Conservation (phyloP, 139 green algal genomes). For the Chlorella sorokiniana region DNA sequence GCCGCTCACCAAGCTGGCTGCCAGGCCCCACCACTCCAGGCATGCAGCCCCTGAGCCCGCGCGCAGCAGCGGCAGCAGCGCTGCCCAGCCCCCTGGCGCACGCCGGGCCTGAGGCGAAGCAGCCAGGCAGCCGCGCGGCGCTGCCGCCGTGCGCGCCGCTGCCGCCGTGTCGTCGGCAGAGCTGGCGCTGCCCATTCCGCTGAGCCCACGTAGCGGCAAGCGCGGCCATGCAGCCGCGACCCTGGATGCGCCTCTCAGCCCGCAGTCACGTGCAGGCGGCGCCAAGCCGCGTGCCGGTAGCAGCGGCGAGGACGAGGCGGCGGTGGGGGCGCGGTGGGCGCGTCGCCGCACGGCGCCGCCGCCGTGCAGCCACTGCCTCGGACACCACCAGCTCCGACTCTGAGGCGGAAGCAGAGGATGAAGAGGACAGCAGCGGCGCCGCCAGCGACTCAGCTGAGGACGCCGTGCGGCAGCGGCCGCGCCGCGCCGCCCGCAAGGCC, state of each 20-base stretch:
- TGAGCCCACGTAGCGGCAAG: slow-evolving; percentile 8
- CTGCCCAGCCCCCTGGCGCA: not conserved
- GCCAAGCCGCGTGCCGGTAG: not conserved
- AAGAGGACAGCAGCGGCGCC: not conserved
- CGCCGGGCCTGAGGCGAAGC: not conserved
- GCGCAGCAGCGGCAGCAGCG: slow-evolving; percentile 12
- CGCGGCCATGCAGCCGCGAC: not conserved
- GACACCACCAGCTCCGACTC: not conserved
- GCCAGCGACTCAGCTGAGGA: slow-evolving; percentile 14
- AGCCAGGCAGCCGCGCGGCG: not conserved
- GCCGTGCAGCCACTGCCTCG: not conserved
- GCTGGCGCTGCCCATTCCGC: not conserved
- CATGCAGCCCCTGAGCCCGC: slow-evolving; percentile 16
- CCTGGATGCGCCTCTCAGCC: not conserved
- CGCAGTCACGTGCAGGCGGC: not conserved
- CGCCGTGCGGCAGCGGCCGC: slow-evolving; percentile 17
- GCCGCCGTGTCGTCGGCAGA: not conserved
- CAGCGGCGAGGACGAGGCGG: slow-evolving; percentile 1
- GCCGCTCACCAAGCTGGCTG: slow-evolving; percentile 18
- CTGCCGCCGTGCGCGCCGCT: not conserved
- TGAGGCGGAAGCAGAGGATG: slow-evolving; percentile 5
- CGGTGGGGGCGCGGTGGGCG: not conserved
- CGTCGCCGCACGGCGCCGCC: not conserved
- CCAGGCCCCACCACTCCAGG: slow-evolving; percentile 18
- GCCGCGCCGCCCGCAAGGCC: slow-evolving; percentile 12